Evolutionary conservation across 805 yeast genomes (phyloP).

Genomic region (Hanseniaspora pseudoguilliermondii): DNA sequence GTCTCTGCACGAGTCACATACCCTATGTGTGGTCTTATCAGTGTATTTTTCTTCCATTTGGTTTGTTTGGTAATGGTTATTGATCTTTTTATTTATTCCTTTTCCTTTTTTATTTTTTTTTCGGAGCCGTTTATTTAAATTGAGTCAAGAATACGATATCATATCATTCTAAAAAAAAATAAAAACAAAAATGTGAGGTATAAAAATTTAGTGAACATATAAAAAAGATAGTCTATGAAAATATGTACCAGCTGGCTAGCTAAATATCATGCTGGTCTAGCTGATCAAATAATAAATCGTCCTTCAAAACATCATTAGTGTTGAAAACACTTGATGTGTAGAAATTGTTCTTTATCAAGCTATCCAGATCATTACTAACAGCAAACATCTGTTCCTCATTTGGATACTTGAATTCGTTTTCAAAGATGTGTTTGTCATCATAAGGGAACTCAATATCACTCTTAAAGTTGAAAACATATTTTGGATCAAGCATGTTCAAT

Average conservation of each 20-base stretch:
- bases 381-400: neutral
- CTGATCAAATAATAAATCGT: slow-evolving; percentile 3
- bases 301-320: neutral
- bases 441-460: neutral
- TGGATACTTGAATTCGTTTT: neutral
- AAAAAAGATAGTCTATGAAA: too few relatives aligned
- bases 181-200: too few relatives aligned
- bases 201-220: too few relatives aligned
- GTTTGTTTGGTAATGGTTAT: neutral
- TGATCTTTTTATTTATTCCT: neutral
- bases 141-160: too few relatives aligned
- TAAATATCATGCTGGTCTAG: neutral
- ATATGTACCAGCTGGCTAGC: neutral
- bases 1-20: slow-evolving; percentile 10
- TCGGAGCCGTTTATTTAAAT: too few relatives aligned
- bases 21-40: neutral
- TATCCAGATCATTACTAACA: neutral
- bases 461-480: neutral
- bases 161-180: too few relatives aligned
- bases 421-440: neutral
- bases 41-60: neutral
- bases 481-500: neutral
- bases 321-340: neutral
- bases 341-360: neutral
- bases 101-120: too few relatives aligned